These are phyloP conservation scores for Thielaviopsis populi DNA, from an alignment of 2,329 filamentous ascomycete species.

Conservation along the genomic window DNA sequence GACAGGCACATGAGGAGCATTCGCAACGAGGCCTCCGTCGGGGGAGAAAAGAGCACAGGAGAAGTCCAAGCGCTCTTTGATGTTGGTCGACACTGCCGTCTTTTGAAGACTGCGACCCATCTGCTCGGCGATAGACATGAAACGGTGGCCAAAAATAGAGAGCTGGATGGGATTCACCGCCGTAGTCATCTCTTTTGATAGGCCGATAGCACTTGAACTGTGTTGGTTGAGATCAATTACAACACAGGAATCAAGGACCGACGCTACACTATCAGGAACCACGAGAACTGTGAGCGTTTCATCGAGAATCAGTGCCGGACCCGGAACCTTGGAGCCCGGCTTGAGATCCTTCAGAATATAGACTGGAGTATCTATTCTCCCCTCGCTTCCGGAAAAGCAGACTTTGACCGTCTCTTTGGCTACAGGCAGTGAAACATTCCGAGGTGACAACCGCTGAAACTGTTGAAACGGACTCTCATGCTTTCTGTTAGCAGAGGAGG, in stretches of 20 bases:
- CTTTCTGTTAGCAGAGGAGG: slow-evolving; percentile 26
- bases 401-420: slow-evolving; percentile 49
- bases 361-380: slow-evolving; percentile 53
- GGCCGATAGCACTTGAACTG: not conserved
- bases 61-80: slow-evolving; percentile 70
- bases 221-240: slow-evolving; percentile 48
- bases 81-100: slow-evolving; percentile 66
- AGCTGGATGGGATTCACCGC: slow-evolving; percentile 54
- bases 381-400: slow-evolving; percentile 59
- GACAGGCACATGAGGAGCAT: slow-evolving; percentile 65
- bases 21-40: slow-evolving; percentile 60
- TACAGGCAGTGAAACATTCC: slow-evolving; percentile 33
- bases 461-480: slow-evolving; percentile 78
- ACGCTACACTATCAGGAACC: slow-evolving; percentile 58
- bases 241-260: slow-evolving; percentile 74
- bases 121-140: slow-evolving; percentile 76
- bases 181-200: not conserved
- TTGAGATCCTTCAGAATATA: slow-evolving; percentile 65
- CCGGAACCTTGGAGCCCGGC: slow-evolving; percentile 56
- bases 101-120: slow-evolving; percentile 71
- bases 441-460: slow-evolving; percentile 38
- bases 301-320: slow-evolving; percentile 76
- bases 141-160: slow-evolving; percentile 66
- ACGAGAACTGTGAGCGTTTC: slow-evolving; percentile 87
- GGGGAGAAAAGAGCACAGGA: slow-evolving; percentile 69